Conservation (phyloP, 441 rosid genomes). For the Syzygium malaccense region DNA sequence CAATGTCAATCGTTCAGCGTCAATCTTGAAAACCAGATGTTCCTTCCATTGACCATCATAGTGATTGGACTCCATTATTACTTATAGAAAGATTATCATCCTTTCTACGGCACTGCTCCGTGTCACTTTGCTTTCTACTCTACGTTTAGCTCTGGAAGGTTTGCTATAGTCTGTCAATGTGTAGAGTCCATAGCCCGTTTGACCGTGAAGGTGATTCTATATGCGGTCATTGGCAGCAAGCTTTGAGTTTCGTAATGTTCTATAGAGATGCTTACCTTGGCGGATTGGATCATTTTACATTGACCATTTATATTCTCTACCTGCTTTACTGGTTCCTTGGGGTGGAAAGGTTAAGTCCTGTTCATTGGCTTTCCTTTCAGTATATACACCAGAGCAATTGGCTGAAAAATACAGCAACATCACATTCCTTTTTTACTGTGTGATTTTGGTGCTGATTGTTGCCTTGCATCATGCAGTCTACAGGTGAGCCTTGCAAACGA, state of each 20-base stretch:
- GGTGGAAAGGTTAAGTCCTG: not conserved
- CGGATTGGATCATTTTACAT: not conserved
- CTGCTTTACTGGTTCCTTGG: not conserved
- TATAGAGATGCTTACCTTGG: not conserved
- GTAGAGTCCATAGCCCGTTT: not conserved
- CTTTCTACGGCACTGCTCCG: not conserved
- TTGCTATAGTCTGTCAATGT: not conserved
- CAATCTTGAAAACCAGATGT: not conserved
- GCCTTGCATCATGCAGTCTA: conserved; percentile 66
- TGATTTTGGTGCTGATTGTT: conserved; percentile 60
- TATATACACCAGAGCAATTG: conserved; percentile 91
- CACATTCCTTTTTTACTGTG: conserved; percentile 79
- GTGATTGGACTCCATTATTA: not conserved
- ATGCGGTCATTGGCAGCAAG: not conserved
- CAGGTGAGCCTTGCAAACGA: conserved; percentile 38
- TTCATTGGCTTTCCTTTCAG: conserved; percentile 29
- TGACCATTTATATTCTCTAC: not conserved
- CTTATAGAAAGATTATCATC: not conserved
- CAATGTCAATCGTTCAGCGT: not conserved
- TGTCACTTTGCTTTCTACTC: not conserved
- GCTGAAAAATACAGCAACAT: conserved; percentile 88
- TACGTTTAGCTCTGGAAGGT: not conserved
- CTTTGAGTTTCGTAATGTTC: not conserved
- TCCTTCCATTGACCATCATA: not conserved
- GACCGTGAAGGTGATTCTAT: not conserved